Conservation (phyloP, 495 filamentous ascomycete genomes). For the Emericellopsis terricola region DNA sequence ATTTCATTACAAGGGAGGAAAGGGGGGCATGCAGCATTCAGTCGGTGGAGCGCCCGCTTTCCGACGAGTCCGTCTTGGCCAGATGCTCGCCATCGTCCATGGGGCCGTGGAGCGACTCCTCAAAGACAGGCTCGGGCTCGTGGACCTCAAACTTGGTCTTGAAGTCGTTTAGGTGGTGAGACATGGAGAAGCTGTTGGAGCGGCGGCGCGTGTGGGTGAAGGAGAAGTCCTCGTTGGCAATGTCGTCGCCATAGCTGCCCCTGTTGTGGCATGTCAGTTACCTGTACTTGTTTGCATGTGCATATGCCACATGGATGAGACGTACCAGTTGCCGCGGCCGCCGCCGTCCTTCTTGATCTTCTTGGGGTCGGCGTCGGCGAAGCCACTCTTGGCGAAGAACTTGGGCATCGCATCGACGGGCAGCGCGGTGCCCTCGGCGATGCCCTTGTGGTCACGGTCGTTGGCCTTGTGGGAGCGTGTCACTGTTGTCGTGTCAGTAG, state of each 20-base stretch:
- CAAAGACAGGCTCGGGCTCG: constrained; percentile 74
- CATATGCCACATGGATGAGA: constrained; percentile 4
- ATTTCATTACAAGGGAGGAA: too few species aligned
- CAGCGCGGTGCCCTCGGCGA: constrained; percentile 40
- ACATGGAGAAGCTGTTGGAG: constrained; percentile 69
- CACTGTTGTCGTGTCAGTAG: too few species aligned
- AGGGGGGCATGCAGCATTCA: too few species aligned
- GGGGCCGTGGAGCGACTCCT: constrained; percentile 58
- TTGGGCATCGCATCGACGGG: constrained; percentile 62
- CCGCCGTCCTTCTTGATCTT: constrained; percentile 94
- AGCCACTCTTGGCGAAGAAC: constrained; percentile 81
- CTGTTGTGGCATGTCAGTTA: constrained; percentile 21
- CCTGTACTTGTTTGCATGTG: too few species aligned
- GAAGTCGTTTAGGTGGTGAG: constrained; percentile 41
- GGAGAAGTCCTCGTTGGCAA: constrained; percentile 62
- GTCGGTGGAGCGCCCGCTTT: constrained; percentile 10
- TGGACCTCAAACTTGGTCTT: constrained; percentile 81
- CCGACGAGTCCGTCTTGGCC: constrained; percentile 34
- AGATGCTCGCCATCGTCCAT: constrained; percentile 27
- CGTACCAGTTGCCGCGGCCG: constrained; percentile 88
- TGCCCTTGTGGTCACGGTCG: constrained; percentile 66
- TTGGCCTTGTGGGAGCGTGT: constrained; percentile 87
- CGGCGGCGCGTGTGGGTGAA: constrained; percentile 76
- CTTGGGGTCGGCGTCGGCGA: constrained; percentile 63
- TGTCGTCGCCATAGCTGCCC: constrained; percentile 70